Evolutionary conservation across 2,329 filamentous ascomycete species (phyloP), one percentile per base, ranked within the genome.

Genomic region (Stagonosporopsis rhizophila): DNA sequence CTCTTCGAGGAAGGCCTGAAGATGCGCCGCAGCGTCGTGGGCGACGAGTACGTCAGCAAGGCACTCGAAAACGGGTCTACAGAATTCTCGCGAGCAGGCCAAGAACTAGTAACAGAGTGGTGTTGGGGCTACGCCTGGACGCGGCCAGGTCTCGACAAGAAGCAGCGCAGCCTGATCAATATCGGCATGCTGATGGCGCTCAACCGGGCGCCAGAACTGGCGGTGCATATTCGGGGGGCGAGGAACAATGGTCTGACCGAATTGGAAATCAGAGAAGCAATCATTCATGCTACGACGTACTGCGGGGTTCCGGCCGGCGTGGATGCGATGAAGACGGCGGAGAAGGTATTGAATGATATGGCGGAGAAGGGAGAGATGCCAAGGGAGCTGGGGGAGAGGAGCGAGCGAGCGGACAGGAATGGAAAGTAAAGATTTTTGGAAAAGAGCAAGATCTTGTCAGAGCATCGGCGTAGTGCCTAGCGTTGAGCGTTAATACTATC

Each of bases 91-190:
- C 76, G 78, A 35, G 83, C 86, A 0, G 83, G 84, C 62, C 86
- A 89, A 72, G 83, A 88, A 61, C 78, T 87, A 34, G 82, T 87
- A 1, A 88, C 86, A 0, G 86, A 88, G 73, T 84, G 80, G 69
- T 85, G 83, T 75, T 89, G 86, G 87, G 86, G 86, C 14, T 81
- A 81, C 56, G 81, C 83, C 23, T 89, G 87, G 87, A 83, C 83
- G 3, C 81, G 87, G 7, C 85, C 85, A 0, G 87, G 86, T 0
- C 80, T 89, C 8, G 81, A 83, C 32, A 80, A 82, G 56, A 86
- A 88, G 70, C 82, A 85, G 62, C 81, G 87, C 42, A 84, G 81
- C 49, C 77, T 89, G 51, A 75, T 89, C 49, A 88, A 88, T 69
- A 84, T 89, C 44, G 85, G 82, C 44, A 88, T 89, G 82, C 77